Evolutionary conservation across 306 rosid genomes (phyloP).

Genomic region (Acacia crassicarpa): DNA sequence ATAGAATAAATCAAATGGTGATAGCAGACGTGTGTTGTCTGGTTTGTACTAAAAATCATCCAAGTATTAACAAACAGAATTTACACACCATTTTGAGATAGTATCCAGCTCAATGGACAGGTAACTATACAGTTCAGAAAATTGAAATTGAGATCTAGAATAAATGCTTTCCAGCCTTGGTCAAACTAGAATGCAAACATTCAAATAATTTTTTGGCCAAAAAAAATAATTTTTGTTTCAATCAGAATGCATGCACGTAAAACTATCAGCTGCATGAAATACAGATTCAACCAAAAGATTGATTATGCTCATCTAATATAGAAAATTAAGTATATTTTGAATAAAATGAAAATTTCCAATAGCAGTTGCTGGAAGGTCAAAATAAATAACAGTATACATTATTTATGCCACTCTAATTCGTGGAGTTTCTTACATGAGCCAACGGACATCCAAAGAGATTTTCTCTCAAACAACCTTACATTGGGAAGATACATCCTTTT

Average conservation of each 20-base stretch:
- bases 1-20: constrained; percentile 27
- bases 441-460: background rate
- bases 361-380: constrained; percentile 6
- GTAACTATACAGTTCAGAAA: background rate
- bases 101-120: no score
- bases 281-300: constrained; percentile 1
- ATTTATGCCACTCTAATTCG: background rate
- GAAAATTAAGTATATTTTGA: constrained; percentile 3
- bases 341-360: background rate
- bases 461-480: background rate
- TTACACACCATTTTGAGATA: background rate
- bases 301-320: background rate
- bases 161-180: background rate
- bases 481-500: background rate
- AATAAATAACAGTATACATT: background rate
- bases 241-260: constrained; percentile 9
- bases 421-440: background rate
- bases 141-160: background rate
- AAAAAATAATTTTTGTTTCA: background rate
- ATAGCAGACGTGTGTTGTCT: constrained; percentile 1
- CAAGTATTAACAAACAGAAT: constrained; percentile 11
- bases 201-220: no score
- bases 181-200: background rate
- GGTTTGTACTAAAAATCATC: constrained; percentile 17
- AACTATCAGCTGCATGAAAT: background rate